Base-by-base conservation (phyloP, 495 filamentous ascomycete species). In the Penicillium silybi region DNA sequence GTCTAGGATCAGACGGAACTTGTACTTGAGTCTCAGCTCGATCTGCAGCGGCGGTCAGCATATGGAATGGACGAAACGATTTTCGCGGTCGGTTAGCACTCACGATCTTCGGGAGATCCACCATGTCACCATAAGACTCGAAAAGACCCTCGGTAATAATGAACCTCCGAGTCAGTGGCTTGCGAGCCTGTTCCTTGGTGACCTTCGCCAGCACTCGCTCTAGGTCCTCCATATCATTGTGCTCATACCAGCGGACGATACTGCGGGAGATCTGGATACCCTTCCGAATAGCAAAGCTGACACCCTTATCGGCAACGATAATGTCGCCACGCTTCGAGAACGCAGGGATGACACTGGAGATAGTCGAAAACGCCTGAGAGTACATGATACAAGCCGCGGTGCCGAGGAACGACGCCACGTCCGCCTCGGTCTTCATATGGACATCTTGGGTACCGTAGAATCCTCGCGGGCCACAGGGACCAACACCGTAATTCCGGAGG, bases 371-470 rank as follows among this genome's bases (percentile, higher is more conserved):
- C 0, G 91, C 86, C 61, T 99, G 93, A 0, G 93, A 85, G 66
- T 99, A 97, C 41, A 97, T 80, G 53, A 99, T 97, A 64, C 90
- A 93, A 29, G 85, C 85, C 29, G 90, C 81, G 16, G 87, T 85
- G 8, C 93, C 93, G 13, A 99, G 69, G 68, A 88, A 93, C 18
- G 85, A 78, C 3, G 93, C 90, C 64, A 99, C 90, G 68, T 99
- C 92, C 37, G 88, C 85, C 68, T 99, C 95, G 2, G 88, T 89
- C 74, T 92, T 90, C 83, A 97, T 90, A 69, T 99, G 95, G 17
- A 99, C 91, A 72, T 99, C 93, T 65, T 99, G 95, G 20, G 89
- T 97, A 46, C 91, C 93, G 73, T 99, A 99, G 73, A 99, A 99
- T 32, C 92, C 90, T 13, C 93, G 92, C 2, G 93, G 93, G 29